Percentiles rank a stretch among this genome's conserved stretches.
These are phyloP conservation scores for Magnolia changhungtana DNA, from an alignment of 164 flowering plant genomes.

Conservation along the genomic window DNA sequence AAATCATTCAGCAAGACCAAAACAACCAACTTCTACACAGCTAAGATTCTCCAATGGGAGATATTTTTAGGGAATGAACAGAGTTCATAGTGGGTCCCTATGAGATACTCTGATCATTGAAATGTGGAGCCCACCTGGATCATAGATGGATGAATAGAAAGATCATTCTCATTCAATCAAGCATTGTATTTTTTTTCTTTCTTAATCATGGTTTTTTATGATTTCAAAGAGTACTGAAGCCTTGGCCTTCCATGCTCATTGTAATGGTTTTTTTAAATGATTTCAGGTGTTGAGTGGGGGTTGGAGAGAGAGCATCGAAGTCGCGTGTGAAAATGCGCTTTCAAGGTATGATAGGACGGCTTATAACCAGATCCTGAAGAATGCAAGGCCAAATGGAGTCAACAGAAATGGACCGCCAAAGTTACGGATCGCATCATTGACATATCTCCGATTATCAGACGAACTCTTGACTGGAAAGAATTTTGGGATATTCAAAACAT, in stretches of 20 bases:
- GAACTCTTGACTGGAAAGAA: conserved; percentile 42
- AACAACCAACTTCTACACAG: too few species aligned
- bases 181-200: too few species aligned
- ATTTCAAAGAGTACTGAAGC: background rate
- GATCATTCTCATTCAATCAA: too few species aligned
- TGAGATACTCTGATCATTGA: too few species aligned
- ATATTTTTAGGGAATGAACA: too few species aligned
- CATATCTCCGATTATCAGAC: conserved; percentile 70
- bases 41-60: too few species aligned
- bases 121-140: too few species aligned
- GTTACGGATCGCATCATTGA: conserved; percentile 51
- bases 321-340: conserved; percentile 87
- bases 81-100: too few species aligned
- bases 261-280: background rate
- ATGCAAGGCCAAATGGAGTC: conserved; percentile 80
- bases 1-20: too few species aligned
- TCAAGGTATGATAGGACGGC: conserved; percentile 53
- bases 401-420: conserved; percentile 51
- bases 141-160: too few species aligned
- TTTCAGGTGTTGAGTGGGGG: conserved; percentile 65
- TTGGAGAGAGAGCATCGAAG: conserved; percentile 68
- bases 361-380: conserved; percentile 72
- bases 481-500: conserved; percentile 52
- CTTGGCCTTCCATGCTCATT: background rate
- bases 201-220: background rate